Base-by-base conservation (phyloP, 2,329 filamentous ascomycete genomes). In the Dactylellina parvicollis region DNA sequence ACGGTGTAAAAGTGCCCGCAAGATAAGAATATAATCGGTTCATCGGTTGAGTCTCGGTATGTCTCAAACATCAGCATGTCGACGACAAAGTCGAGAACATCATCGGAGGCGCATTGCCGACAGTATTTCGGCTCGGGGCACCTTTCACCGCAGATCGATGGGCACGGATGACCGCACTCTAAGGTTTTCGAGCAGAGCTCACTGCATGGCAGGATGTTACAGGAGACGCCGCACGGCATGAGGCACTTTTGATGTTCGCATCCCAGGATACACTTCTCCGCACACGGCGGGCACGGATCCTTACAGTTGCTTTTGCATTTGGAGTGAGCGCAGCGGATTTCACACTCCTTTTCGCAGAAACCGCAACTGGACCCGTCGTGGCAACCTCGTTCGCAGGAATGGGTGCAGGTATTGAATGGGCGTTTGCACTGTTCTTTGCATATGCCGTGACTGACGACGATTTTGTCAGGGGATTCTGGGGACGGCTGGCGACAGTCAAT, bases 1-100 rank as follows among this genome's bases (percentile, higher is more conserved):
- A 85, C 79, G 0, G 87, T 89, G 54, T 88, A 80, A 74, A 90
- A 83, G 77, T 92, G 89, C 0, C 87, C 87, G 72, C 89, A 92
- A 1, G 80, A 79, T 0, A 86, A 85, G 50, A 91, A 84, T 20
- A 91, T 83, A 74, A 86, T 86, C 0, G 89, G 89, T 10, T 86
- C 81, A 36, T 89, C 79, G 0, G 90, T 77, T 75, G 90, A 80
- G 0, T 90, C 86, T 0, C 77, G 76, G 77, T 89, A 92, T 0
- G 81, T 79, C 32, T 82, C 81, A 74, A 85, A 81, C 77, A 84
- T 80, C 26, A 90, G 81, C 36, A 86, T 83, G 75, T 91, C 89
- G 0, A 89, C 88, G 1, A 79, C 71, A 3, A 79, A 80, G 1
- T 81, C 79, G 49, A 84, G 84, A 38, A 85, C 79, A 0, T 82